Base-by-base conservation (phyloP, 768 basidiomycete species). In the Leccinellum albellum region DNA sequence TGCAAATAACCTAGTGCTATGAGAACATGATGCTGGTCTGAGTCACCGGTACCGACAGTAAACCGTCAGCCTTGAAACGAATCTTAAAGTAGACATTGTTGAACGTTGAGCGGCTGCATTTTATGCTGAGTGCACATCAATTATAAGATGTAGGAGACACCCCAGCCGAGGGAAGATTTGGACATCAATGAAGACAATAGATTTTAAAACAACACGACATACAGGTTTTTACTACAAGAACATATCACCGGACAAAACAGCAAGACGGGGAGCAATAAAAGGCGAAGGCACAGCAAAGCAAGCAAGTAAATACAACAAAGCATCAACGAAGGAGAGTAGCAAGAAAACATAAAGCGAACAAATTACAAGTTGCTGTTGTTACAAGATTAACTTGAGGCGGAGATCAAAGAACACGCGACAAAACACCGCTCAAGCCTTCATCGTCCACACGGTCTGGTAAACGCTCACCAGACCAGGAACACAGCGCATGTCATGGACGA, bases 371-470 rank as follows among this genome's bases (percentile, higher is more conserved):
- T n/a, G n/a, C n/a, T n/a, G n/a, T 26, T 26, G 21, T 44, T 45
- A 9, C 3, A 6, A 46, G 23, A 32, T 42, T 20, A 3, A 14
- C 24, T 33, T 48, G 4, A 24, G 29, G 17, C 23, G 10, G 20
- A 29, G 44, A 40, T 40, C 9, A 9, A 40, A 23, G 23, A 45
- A 13, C 44, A 23, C 21, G 24, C 37, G 20, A 20, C 35, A 13
- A 21, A 31, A 17, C 31, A 23, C 45, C 48, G 10, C 44, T 64
- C 54, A 73, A 13, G 61, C 59, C 60, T 60, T 75, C 32, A 65
- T 63, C 17, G 79, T 80, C 70, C 81, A 76, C 32, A 84, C 84
- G 1, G 79, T 78, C 60, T 79, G 74, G 63, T 82, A 79, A 6
- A 75, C 71, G 40, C 69, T 70, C 2, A 81, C 76, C 62, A 88